Evolutionary conservation across 257 asterid species (phyloP).

Genomic region (Lavandula angustifolia): DNA sequence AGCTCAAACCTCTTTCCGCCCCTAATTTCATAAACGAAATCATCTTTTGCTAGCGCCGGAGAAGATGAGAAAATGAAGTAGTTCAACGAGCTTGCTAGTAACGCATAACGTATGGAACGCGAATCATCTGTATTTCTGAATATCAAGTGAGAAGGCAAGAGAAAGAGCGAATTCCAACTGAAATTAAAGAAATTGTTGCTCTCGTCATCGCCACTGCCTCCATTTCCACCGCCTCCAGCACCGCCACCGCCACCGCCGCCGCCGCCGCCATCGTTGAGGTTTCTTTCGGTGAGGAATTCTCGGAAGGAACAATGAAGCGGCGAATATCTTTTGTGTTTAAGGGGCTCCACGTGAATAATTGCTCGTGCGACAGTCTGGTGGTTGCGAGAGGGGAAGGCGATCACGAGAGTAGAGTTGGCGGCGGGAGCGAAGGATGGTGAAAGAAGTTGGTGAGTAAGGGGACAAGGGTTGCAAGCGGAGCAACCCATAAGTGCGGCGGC

Average conservation of each 20-base stretch:
- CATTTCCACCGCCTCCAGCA: constrained; percentile 39
- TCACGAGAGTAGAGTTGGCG: constrained; percentile 21
- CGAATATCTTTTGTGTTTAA: constrained; percentile 26
- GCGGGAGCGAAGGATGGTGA: constrained; percentile 30
- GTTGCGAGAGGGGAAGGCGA: constrained; percentile 28
- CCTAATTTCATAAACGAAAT: constrained; percentile 56
- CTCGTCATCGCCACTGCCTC: constrained; percentile 42
- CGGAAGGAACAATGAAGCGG: constrained; percentile 38
- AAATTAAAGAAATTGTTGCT: constrained; percentile 47
- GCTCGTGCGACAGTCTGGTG: constrained; percentile 24
- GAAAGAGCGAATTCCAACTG: constrained; percentile 32
- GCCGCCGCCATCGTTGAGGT: not conserved
- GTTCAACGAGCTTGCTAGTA: constrained; percentile 46
- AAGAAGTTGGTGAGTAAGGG: constrained; percentile 23
- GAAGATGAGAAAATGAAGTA: constrained; percentile 44
- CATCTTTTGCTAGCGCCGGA: constrained; percentile 61
- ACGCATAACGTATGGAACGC: constrained; percentile 23
- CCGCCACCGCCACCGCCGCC: constrained; percentile 18
- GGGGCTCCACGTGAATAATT: constrained; percentile 21
- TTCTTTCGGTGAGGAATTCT: not conserved
- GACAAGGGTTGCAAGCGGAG: constrained; percentile 44
- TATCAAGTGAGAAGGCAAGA: constrained; percentile 34
- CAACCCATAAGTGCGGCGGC: constrained; percentile 46
- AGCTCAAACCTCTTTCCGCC: constrained; percentile 78
- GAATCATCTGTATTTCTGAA: constrained; percentile 28